phyloP scores from a whole-genome alignment of 1,139 yeast genomes.

The Taphrina communis region DNA sequence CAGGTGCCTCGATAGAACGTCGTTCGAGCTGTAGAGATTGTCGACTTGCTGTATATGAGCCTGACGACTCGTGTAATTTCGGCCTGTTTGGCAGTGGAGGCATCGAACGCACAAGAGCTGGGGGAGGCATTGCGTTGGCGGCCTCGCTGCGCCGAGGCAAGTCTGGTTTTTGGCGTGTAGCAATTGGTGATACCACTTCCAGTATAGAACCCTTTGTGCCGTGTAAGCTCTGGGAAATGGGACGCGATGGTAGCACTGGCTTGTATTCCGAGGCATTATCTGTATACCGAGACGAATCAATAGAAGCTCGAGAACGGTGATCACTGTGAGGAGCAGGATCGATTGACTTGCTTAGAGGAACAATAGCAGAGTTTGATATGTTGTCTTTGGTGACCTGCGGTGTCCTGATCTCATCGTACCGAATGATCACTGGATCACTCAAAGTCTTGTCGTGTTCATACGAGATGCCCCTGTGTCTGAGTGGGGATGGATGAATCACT shows the following conservation, averaged over 20 bases:
- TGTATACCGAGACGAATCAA: background rate
- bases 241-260: slow-evolving; percentile 11
- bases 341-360: too few species aligned
- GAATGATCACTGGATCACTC: background rate
- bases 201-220: background rate
- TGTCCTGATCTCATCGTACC: too few species aligned
- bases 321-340: too few species aligned
- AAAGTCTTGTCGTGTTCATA: background rate
- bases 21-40: slow-evolving; percentile 20
- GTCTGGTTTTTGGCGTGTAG: background rate
- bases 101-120: background rate
- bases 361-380: too few species aligned
- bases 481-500: background rate
- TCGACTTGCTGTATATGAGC: background rate
- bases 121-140: background rate
- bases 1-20: background rate
- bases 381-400: too few species aligned
- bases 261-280: background rate
- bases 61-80: background rate
- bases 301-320: too few species aligned
- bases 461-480: background rate
- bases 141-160: slow-evolving; percentile 10
- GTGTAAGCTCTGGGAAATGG: background rate
- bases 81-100: slow-evolving; percentile 9
- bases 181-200: background rate